Evolutionary conservation across 148 eudicot species (phyloP).

Genomic region (Gaultheria prostrata): DNA sequence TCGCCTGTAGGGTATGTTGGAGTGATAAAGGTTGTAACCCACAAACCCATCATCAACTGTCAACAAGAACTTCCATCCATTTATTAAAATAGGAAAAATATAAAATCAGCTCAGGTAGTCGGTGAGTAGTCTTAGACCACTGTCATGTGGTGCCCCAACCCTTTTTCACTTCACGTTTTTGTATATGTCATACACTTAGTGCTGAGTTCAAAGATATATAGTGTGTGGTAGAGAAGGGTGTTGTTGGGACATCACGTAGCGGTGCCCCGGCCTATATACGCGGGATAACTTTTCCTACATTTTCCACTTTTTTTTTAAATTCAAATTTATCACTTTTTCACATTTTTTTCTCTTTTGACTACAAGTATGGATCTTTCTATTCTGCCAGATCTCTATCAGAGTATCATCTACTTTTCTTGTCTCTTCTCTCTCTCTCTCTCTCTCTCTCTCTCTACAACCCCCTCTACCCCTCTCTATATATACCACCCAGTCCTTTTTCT

Average conservation of each 20-base stretch:
- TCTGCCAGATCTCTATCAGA: slow-evolving; percentile 29
- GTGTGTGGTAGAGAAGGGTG: no score
- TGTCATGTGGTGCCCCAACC: no score
- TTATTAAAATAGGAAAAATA: neutral
- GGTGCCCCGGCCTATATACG: no score
- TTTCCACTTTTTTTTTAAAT: neutral
- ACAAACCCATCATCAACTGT: slow-evolving; percentile 4
- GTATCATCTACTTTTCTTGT: slow-evolving; percentile 5
- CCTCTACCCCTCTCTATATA: neutral
- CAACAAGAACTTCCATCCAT: neutral
- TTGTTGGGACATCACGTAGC: no score
- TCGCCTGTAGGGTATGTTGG: neutral
- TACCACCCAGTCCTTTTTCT: neutral
- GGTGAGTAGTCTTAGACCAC: no score
- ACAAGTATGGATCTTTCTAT: slow-evolving; percentile 19
- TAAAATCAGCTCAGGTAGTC: no score
- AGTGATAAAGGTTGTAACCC: neutral
- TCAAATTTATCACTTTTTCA: neutral
- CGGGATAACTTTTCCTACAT: neutral
- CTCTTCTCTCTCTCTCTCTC: neutral
- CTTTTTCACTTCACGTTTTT: no score
- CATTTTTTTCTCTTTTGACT: slow-evolving; percentile 13
- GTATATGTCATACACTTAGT: no score
- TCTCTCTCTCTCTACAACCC: neutral
- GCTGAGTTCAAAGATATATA: no score